Conservation (phyloP, 257 asterid genomes). For the Ophiorrhiza pumila region DNA sequence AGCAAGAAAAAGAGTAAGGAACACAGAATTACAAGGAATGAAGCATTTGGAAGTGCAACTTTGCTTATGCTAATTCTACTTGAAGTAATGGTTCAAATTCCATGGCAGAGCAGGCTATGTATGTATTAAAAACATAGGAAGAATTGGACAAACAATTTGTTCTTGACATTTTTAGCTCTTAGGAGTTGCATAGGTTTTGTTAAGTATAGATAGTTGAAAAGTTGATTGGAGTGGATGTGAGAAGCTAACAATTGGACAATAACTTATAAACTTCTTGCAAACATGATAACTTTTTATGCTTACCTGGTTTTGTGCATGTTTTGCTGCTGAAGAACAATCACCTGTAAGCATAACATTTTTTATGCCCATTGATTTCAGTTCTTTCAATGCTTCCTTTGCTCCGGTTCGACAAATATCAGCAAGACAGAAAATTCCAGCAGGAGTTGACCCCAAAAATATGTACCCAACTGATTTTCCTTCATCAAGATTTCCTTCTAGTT, state of each 20-base stretch:
- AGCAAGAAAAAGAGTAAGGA: background rate
- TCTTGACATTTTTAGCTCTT: background rate
- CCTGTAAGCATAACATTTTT: constrained; percentile 86
- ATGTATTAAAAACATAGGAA: background rate
- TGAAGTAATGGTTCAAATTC: background rate
- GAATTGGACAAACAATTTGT: background rate
- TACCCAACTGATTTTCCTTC: constrained; percentile 69
- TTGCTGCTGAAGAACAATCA: constrained; percentile 71
- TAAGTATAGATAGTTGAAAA: background rate
- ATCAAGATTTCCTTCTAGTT: constrained; percentile 38
- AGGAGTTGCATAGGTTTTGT: background rate
- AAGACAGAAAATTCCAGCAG: constrained; percentile 54
- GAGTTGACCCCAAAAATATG: constrained; percentile 56
- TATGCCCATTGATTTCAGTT: constrained; percentile 61
- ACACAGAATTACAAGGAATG: background rate
- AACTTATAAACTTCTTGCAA: background rate
- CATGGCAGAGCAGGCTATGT: background rate
- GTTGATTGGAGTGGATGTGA: background rate
- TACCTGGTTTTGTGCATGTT: constrained; percentile 70
- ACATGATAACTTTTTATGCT: background rate
- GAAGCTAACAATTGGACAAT: too few species aligned
- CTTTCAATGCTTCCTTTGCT: constrained; percentile 66
- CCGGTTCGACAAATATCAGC: constrained; percentile 81
- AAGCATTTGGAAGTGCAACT: background rate
- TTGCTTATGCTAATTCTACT: background rate